Evolutionary conservation across 2,329 filamentous ascomycete species (phyloP), one percentile per base, ranked within the genome.

Genomic region (Cyphellophora attinorum): DNA sequence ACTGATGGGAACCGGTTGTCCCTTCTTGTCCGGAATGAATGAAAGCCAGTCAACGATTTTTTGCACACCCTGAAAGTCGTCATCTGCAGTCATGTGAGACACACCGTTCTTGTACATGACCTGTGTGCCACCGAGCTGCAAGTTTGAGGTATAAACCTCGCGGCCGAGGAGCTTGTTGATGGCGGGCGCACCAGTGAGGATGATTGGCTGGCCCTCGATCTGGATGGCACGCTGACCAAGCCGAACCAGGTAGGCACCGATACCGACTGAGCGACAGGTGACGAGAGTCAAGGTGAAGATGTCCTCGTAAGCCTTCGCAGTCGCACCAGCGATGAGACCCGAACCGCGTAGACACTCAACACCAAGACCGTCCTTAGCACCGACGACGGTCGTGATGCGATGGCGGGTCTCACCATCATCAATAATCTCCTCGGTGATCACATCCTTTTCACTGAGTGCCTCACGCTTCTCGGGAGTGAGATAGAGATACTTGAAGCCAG

Each of bases 51-150:
- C 82, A 32, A 96, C 85, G 56, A 98, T 96, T 73, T 93, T 93
- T 53, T 84, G 86, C 14, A 98, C 84, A 75, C 91, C 91, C 54
- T 89, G 88, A 52, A 98, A 96, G 67, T 98, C 91, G 55, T 98
- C 89, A 50, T 81, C 83, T 53, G 91, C 91, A 49, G 89, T 95
- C 84, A 96, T 89, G 70, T 98, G 91, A 14, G 91, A 96, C 27
- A 98, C 91, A 76, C 91, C 91, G 60, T 98, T 98, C 68, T 85
- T 88, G 77, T 98, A 96, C 91, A 98, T 98, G 74, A 98, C 98
- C 65, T 98, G 91, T n/a, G 91, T 98, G 51, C 91, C 91, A 78
- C 91, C 91, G 47, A 98, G 85, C 70, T 98, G 91, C 56, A 98
- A 67, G 74, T 98, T 98, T 41, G 91, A 96, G 15, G 91, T 95